Evolutionary conservation across 2,329 filamentous ascomycete genomes (phyloP).

Genomic region (Rutstroemia sp.): DNA sequence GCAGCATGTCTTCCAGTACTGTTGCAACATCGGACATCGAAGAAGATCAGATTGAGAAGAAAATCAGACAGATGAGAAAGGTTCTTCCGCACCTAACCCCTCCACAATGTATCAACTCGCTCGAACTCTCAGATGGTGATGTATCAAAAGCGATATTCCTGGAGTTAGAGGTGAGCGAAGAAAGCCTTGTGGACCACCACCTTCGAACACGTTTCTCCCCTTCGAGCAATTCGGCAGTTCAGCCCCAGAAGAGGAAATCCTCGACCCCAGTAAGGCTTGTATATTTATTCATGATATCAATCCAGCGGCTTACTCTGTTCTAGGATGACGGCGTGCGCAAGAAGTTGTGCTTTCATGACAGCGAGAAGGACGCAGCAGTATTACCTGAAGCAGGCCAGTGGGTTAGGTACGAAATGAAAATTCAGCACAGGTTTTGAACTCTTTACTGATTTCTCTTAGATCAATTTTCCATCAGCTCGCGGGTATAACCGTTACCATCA

Average conservation of each 20-base stretch:
- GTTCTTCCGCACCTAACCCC: neutral
- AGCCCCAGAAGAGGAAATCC: neutral
- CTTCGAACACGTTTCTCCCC: neutral
- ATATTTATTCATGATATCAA: neutral
- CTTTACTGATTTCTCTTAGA: too few species aligned
- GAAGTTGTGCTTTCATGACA: neutral
- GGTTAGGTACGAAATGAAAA: neutral
- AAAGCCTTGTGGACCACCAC: neutral
- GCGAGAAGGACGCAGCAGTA: neutral
- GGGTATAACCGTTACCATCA: neutral
- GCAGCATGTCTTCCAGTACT: neutral
- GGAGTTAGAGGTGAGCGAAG: neutral
- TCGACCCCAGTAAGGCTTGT: neutral
- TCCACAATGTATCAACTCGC: neutral
- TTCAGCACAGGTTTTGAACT: neutral
- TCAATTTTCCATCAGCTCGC: too few species aligned
- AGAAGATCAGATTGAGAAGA: neutral
- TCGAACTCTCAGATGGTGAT: neutral
- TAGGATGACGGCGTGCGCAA: neutral
- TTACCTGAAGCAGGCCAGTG: slow-evolving; percentile 1
- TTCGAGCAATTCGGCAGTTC: neutral
- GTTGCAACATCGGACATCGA: neutral
- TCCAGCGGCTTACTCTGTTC: neutral
- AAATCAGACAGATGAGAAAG: neutral
- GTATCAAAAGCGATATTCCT: neutral